Conservation (phyloP, 164 flowering plant species). For the Stephania yunnanensis region DNA sequence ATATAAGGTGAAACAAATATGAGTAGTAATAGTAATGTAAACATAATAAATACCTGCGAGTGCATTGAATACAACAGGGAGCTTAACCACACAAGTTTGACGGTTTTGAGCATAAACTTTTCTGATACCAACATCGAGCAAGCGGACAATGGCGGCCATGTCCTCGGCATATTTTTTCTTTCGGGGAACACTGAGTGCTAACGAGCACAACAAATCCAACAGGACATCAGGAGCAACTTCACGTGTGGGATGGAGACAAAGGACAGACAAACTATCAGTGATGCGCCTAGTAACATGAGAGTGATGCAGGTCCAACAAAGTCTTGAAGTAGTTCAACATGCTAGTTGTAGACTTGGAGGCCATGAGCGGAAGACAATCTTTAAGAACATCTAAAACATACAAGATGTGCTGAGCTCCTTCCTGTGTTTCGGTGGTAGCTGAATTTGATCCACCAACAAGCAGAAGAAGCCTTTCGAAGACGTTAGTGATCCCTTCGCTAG, state of each 20-base stretch:
- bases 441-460: conserved; percentile 63
- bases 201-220: conserved; percentile 55
- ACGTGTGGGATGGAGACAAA: conserved; percentile 44
- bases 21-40: no score
- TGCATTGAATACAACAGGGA: conserved; percentile 67
- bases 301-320: conserved; percentile 56
- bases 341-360: conserved; percentile 39
- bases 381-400: conserved; percentile 60
- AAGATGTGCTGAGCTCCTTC: conserved; percentile 78
- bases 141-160: conserved; percentile 65
- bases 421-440: conserved; percentile 39
- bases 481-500: conserved; percentile 69
- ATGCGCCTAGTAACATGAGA: conserved; percentile 62
- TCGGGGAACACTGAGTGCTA: conserved; percentile 42
- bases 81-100: conserved; percentile 57
- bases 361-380: conserved; percentile 68
- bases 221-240: conserved; percentile 59
- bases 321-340: conserved; percentile 59
- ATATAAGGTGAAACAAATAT: no score
- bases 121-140: conserved; percentile 68
- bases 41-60: conserved; percentile 52
- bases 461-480: conserved; percentile 61
- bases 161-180: conserved; percentile 61
- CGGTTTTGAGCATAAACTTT: conserved; percentile 58
- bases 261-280: conserved; percentile 46